Evolutionary conservation across 441 rosid genomes (phyloP), one percentile per base, ranked within the genome.

Genomic region (Flueggea neowawraea): DNA sequence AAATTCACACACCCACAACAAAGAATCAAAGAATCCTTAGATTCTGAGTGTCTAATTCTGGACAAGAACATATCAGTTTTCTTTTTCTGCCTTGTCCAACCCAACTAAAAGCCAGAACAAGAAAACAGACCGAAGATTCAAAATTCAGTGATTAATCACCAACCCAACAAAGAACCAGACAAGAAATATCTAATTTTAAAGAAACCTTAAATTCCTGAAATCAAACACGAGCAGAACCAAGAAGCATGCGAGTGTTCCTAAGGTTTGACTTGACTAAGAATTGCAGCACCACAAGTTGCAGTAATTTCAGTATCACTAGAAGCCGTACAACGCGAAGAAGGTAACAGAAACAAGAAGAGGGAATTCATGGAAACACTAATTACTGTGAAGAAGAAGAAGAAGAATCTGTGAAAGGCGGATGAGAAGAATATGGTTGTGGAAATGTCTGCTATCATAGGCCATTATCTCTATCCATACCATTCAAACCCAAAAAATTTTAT

Each of bases 381-480:
- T 62, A 77, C 32, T 2, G 28, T 22, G 28, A 39, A 39, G 12
- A n/a, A 5, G 48, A 54, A 49, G 51, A 61, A 64, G 73, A 63
- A 78, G 73, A 84, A 80, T 69, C 76, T 58, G 65, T 39, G 67
- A 69, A 76, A 72, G 69, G 36, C 62, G 74, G 72, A 78, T 74
- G 72, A 79, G 77, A 71, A 69, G 78, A 78, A 82, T 67, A 76
- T 69, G 85, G 85, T 63, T 80, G 74, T 67, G 64, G 76, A 71
- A 74, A 78, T 85, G 95, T 84, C 81, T 75, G 77, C 84, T 81
- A 54, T 77, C 80, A 74, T 57, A 53, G 66, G 65, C 78, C 84
- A 81, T 83, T 80, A 75, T 86, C 85, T 69, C 72, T 72, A 72
- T 86, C 86, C 78, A 71, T 63, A 33, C 69, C 66, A 55, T 52